A percentile compares a stretch with the other conserved stretches of the same genome.
Conservation (phyloP, 2,329 filamentous ascomycete species). For the Colletotrichum ledebouriae region DNA sequence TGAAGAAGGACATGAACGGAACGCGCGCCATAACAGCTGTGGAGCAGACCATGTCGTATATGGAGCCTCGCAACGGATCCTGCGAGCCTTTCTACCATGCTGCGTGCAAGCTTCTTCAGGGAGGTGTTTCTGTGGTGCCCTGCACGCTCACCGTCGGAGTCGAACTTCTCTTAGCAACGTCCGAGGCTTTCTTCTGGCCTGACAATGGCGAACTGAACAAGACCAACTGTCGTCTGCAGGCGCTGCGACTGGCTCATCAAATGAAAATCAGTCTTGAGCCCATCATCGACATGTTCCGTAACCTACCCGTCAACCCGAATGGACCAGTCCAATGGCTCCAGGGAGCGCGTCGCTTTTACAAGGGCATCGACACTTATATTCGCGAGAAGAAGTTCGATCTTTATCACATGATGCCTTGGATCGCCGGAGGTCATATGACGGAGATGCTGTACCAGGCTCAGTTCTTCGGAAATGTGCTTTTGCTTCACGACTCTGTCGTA, state of each 20-base stretch:
- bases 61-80: background rate
- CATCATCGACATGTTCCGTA: background rate
- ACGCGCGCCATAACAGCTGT: background rate
- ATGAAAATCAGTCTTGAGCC: background rate
- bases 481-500: background rate
- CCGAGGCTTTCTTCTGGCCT: background rate
- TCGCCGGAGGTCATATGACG: background rate
- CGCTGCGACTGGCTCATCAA: background rate
- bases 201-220: background rate
- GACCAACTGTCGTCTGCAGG: background rate
- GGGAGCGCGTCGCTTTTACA: background rate
- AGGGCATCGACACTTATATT: background rate
- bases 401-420: background rate
- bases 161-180: background rate
- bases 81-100: background rate
- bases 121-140: background rate
- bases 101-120: background rate
- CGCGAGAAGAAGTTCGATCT: background rate
- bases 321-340: background rate
- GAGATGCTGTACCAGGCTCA: constrained; percentile 5
- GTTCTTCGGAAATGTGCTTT: background rate
- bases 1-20: background rate
- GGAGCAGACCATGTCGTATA: background rate
- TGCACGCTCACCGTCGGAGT: background rate
- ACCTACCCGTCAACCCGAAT: background rate